phyloP scores from a whole-genome alignment of 192 early-diverging fungal genomes.

The Chytriomyces sp. region DNA sequence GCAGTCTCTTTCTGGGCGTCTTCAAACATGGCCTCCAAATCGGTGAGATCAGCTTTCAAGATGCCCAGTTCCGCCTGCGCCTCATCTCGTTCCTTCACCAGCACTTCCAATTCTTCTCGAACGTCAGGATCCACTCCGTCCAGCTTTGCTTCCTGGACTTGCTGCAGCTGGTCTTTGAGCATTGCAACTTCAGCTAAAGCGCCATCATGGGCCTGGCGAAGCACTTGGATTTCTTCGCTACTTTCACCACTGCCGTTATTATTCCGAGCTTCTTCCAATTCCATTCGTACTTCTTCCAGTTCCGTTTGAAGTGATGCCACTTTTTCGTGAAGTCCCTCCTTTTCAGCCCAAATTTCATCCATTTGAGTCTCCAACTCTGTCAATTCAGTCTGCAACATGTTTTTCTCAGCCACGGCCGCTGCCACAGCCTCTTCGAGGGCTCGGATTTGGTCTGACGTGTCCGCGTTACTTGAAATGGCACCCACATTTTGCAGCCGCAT shows the following conservation, averaged over 20 bases:
- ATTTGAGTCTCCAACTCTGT: constrained; percentile 3
- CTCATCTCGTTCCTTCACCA: constrained; percentile 27
- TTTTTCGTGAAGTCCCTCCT: constrained; percentile 2
- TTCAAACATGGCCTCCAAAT: constrained; percentile 34
- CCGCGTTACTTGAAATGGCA: background rate
- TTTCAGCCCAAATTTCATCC: background rate
- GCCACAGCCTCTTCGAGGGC: background rate
- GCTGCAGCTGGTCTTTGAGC: constrained; percentile 7
- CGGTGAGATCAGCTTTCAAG: constrained; percentile 15
- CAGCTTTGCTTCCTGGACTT: background rate
- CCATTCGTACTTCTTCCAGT: constrained; percentile 3
- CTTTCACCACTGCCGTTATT: background rate
- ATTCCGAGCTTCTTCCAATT: background rate
- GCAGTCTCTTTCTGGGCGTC: constrained; percentile 29
- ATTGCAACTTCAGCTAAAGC: constrained; percentile 6
- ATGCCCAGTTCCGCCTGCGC: background rate
- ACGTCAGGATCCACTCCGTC: constrained; percentile 2
- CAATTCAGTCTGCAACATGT: background rate
- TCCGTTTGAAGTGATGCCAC: constrained; percentile 2
- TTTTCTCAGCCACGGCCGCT: background rate
- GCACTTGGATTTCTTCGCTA: background rate
- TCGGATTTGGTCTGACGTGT: background rate
- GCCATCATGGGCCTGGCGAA: background rate
- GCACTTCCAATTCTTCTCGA: constrained; percentile 1
- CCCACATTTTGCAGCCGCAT: background rate